Conservation (phyloP, 768 basidiomycete species). For the Boletus subcaerulescens region DNA sequence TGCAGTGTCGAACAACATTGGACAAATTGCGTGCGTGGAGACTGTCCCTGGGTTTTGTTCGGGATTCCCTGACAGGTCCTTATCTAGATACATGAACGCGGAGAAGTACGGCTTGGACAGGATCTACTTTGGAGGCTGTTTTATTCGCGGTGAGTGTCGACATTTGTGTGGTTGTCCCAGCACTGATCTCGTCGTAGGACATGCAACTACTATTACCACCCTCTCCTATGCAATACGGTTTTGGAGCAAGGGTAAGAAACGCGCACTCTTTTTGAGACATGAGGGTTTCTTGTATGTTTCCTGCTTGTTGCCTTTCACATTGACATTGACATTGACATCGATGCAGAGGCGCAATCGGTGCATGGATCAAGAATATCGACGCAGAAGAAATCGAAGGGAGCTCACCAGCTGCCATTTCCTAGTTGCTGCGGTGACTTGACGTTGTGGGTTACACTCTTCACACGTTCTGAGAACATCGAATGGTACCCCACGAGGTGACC, state of each 20-base stretch:
- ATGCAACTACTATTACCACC: conserved; percentile 95
- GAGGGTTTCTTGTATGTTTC: conserved; percentile 91
- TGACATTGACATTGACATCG: not conserved
- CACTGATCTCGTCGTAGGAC: conserved; percentile 52
- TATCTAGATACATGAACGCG: conserved; percentile 85
- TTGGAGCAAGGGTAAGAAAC: conserved; percentile 98
- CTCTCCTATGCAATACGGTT: conserved; percentile 98
- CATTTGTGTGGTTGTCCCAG: not conserved
- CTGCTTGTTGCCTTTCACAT: not conserved
- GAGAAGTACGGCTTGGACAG: conserved; percentile 96
- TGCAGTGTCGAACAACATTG: conserved; percentile 98
- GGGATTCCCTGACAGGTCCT: conserved; percentile 12
- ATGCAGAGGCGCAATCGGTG: conserved; percentile 85
- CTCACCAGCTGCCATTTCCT: conserved; percentile 4
- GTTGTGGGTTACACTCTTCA: not conserved
- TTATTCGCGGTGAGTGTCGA: conserved; percentile 81
- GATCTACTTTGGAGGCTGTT: conserved; percentile 99
- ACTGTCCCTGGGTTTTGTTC: conserved; percentile 4
- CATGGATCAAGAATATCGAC: conserved; percentile 97
- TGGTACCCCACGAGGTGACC: conserved; percentile 28
- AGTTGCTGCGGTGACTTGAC: conserved; percentile 3
- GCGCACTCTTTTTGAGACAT: conserved; percentile 93
- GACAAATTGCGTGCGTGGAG: conserved; percentile 92
- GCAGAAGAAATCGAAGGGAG: conserved; percentile 30
- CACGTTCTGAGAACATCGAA: conserved; percentile 8